phyloP scores from a whole-genome alignment of 257 asterid genomes.

The Forsythia viridissima region DNA sequence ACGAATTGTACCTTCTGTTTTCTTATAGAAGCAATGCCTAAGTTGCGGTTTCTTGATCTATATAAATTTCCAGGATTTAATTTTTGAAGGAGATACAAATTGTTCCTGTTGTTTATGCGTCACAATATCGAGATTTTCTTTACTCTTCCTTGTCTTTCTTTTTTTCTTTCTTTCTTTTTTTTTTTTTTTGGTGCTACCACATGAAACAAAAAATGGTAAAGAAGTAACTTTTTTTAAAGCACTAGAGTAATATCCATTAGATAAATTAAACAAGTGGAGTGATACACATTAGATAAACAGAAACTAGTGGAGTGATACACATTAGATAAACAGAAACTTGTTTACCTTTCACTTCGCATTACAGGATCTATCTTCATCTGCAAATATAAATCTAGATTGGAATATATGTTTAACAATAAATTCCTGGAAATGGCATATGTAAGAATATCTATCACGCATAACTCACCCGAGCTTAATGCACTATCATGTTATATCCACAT shows the following conservation, averaged over 20 bases:
- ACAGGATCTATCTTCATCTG: neutral
- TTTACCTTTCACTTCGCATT: neutral
- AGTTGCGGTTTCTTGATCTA: slow-evolving; percentile 5
- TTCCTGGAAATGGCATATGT: neutral
- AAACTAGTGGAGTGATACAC: too few species aligned
- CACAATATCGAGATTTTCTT: slow-evolving; percentile 3
- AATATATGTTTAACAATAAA: neutral
- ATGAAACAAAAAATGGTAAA: neutral
- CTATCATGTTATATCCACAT: neutral
- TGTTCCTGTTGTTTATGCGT: slow-evolving; percentile 4
- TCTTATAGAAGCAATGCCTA: neutral
- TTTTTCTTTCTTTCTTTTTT: neutral
- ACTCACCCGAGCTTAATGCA: neutral
- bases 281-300: neutral
- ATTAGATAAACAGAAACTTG: neutral
- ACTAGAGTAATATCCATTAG: neutral
- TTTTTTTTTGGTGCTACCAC: neutral
- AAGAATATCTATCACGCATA: too few species aligned
- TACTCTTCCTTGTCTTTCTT: neutral
- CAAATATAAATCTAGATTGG: neutral
- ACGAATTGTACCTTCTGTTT: slow-evolving; percentile 16
- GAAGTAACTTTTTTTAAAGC: neutral
- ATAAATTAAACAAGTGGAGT: neutral
- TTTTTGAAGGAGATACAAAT: too few species aligned
- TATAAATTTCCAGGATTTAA: neutral